These are phyloP conservation scores for Amaranthus hypochondriacus DNA, from an alignment of 148 eudicot species.

Conservation along the genomic window DNA sequence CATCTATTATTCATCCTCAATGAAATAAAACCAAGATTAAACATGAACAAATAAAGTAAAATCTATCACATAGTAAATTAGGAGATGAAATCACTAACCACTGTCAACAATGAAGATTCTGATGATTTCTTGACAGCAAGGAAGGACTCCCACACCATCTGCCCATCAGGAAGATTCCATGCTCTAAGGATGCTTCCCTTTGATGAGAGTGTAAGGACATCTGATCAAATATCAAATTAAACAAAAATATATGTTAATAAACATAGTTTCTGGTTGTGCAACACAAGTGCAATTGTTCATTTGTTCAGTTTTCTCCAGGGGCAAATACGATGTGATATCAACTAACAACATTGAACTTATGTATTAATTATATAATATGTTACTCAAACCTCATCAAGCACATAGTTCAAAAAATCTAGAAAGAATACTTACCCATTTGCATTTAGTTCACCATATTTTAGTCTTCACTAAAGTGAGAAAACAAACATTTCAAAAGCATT, in stretches of 20 bases:
- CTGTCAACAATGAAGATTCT: slow-evolving; percentile 55
- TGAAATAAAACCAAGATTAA: neutral
- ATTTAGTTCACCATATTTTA: too few relatives aligned
- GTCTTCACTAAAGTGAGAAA: too few relatives aligned
- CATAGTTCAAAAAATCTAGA: too few relatives aligned
- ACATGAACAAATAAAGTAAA: slow-evolving; percentile 3
- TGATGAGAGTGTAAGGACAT: slow-evolving; percentile 81
- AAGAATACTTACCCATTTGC: too few relatives aligned
- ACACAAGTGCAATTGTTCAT: too few relatives aligned
- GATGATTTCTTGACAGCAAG: slow-evolving; percentile 63
- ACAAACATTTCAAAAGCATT: too few relatives aligned
- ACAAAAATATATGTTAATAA: neutral
- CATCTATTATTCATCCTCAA: neutral
- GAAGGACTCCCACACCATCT: slow-evolving; percentile 94
- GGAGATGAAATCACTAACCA: slow-evolving; percentile 44
- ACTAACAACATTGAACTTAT: too few relatives aligned
- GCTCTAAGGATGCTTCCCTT: slow-evolving; percentile 83
- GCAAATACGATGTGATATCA: too few relatives aligned
- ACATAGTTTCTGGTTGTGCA: neutral
- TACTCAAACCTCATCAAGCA: too few relatives aligned
- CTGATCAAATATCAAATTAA: slow-evolving; percentile 30
- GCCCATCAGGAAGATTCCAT: slow-evolving; percentile 99
- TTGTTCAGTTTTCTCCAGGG: too few relatives aligned
- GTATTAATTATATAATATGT: too few relatives aligned
- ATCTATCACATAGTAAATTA: neutral